Base-by-base conservation (phyloP, 306 rosid species). In the Biancaea sappan region DNA sequence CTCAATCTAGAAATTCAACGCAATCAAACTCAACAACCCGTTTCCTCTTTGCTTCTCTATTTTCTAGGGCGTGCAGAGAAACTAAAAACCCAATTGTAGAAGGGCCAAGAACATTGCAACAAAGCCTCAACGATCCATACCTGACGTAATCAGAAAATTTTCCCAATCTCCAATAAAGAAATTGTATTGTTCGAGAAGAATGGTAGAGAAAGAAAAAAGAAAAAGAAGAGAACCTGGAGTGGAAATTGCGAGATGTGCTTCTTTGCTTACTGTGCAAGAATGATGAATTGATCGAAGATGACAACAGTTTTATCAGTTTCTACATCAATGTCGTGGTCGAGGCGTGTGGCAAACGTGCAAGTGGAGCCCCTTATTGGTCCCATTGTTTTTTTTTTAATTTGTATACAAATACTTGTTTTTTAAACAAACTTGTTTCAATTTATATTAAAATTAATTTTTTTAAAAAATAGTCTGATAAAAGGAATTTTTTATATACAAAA, bases 221-320 rank as follows among this genome's bases (percentile, higher is more conserved):
- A 64, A 51, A 64, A 22, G 7, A 26, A 8, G 32, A 26, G 47
- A 51, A 79, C 82, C 82, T 52, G 84, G 16, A 57, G 32, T 19
- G 11, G 51, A 40, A 47, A 31, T 38, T 63, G 19, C 26, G 57
- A 43, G 51, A 44, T 22, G 47, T 48, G 26, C 2, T 80, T 81
- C 58, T 77, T 73, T 75, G 46, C 65, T 58, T 58, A 8, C 44
- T 38, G 66, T 34, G 70, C 37, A 74, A 78, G 71, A 69, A 16
- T 16, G 28, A 8, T 29, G 34, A 0, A 5, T 68, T 16, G 56
- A 50, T 16, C 15, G 19, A 10, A 4, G 41, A 43, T 3, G 54
- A 70, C 43, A 52, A 40, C 71, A 53, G 31, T 57, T 48, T 63
- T 44, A 67, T 35, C 56, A 67, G 48, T 66, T 62, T 19, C 46